Evolutionary conservation across 805 yeast species (phyloP).

Genomic region (Saccharomycopsis oosterbeekiorum): DNA sequence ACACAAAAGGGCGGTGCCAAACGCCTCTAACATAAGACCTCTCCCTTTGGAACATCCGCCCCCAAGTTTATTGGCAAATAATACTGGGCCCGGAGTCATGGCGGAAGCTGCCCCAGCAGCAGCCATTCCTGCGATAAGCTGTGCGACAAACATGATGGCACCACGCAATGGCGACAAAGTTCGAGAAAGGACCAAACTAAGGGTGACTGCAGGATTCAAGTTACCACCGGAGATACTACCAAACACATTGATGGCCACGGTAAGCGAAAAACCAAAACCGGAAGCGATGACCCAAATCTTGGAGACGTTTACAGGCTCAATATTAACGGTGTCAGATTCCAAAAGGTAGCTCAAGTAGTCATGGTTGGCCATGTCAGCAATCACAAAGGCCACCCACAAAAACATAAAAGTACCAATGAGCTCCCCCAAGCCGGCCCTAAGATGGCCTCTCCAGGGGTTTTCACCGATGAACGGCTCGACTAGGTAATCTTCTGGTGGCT

Average conservation of each 20-base stretch:
- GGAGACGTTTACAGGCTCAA: conserved; percentile 39
- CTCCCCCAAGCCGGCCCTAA: conserved; percentile 67
- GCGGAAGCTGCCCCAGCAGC: conserved; percentile 86
- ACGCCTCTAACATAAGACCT: conserved; percentile 76
- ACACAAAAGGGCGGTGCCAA: conserved; percentile 66
- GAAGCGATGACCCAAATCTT: conserved; percentile 70
- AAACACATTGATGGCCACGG: conserved; percentile 60
- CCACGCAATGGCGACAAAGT: conserved; percentile 71
- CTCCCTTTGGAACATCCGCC: conserved; percentile 61
- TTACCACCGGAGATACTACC: conserved; percentile 82
- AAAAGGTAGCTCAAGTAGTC: conserved; percentile 29
- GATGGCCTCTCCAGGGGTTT: conserved; percentile 38
- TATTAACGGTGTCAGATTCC: conserved; percentile 26
- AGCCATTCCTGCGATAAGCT: conserved; percentile 78
- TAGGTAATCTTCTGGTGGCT: not conserved
- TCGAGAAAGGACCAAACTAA: conserved; percentile 59
- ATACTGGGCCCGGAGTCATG: conserved; percentile 71
- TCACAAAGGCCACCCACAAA: conserved; percentile 70
- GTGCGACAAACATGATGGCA: conserved; percentile 51
- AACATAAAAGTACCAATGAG: conserved; percentile 81
- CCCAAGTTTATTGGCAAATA: conserved; percentile 63
- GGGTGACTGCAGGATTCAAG: conserved; percentile 81
- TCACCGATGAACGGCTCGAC: conserved; percentile 21
- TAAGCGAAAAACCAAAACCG: conserved; percentile 81
- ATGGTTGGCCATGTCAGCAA: conserved; percentile 76